A percentile compares a stretch with the other conserved stretches of the same genome.
phyloP scores from a whole-genome alignment of 805 yeast species.

The Lipomyces lipofer region DNA sequence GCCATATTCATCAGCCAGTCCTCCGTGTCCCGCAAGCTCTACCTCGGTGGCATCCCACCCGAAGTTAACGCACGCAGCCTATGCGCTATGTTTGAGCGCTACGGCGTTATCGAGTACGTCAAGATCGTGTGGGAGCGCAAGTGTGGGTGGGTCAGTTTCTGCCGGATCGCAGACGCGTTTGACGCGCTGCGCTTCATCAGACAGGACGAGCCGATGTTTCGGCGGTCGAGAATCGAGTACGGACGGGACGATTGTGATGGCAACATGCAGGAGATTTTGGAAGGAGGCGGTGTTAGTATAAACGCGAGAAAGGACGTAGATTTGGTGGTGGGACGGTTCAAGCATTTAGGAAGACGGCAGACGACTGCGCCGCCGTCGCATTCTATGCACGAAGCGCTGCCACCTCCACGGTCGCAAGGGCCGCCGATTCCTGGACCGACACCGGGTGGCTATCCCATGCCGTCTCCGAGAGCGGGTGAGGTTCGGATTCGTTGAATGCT shows the following conservation, averaged over 20 bases:
- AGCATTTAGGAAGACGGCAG: constrained; percentile 19
- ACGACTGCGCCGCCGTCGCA: not conserved
- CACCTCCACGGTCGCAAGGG: not conserved
- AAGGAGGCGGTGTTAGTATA: constrained; percentile 27
- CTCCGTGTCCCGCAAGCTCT: constrained; percentile 23
- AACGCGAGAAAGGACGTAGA: constrained; percentile 29
- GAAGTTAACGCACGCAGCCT: constrained; percentile 18
- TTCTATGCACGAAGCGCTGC: not conserved
- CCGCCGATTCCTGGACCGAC: too few species aligned
- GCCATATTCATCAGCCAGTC: constrained; percentile 4
- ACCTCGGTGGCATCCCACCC: constrained; percentile 19
- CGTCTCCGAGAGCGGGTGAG: too few species aligned
- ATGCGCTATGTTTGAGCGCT: constrained; percentile 20
- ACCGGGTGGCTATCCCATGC: too few species aligned
- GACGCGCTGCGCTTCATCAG: constrained; percentile 23
- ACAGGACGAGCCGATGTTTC: constrained; percentile 16
- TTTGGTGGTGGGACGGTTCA: constrained; percentile 21
- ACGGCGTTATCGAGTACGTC: constrained; percentile 28
- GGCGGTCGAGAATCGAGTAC: constrained; percentile 21
- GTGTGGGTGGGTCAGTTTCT: constrained; percentile 28
- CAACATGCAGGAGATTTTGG: constrained; percentile 21
- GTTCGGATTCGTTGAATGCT: too few species aligned
- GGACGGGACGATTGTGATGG: constrained; percentile 28
- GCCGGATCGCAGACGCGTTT: constrained; percentile 25
- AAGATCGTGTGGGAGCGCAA: constrained; percentile 27